Percentiles rank a stretch among this genome's conserved stretches.
These are phyloP conservation scores for Trametes sp. DNA, from an alignment of 1,284 basidiomycete species.

Conservation along the genomic window DNA sequence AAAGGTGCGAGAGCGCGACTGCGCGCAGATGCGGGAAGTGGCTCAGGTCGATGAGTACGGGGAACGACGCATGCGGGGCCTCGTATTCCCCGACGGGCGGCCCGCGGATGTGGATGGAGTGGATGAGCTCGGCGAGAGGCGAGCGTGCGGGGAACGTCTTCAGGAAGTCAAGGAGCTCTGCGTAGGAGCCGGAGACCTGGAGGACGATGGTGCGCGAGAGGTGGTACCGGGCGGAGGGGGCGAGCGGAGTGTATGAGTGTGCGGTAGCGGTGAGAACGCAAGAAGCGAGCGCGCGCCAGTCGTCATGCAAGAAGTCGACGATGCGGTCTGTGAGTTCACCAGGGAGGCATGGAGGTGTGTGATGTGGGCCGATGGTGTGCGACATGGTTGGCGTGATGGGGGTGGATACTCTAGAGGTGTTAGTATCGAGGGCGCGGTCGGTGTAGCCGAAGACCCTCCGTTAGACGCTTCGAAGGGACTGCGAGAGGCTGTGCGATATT, in stretches of 20 bases:
- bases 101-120: slow-evolving; percentile 1
- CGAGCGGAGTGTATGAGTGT: background rate
- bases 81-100: background rate
- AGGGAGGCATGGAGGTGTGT: background rate
- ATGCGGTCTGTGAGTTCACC: slow-evolving; percentile 15
- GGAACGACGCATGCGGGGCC: background rate
- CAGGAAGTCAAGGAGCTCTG: slow-evolving; percentile 6
- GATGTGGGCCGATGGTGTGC: background rate
- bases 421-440: too few relatives aligned
- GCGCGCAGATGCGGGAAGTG: slow-evolving; percentile 1
- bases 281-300: slow-evolving; percentile 13
- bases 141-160: background rate
- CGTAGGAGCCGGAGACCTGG: background rate
- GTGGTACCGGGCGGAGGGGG: slow-evolving; percentile 1
- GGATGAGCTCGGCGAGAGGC: background rate
- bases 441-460: too few relatives aligned
- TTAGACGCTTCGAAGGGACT: too few relatives aligned
- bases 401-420: too few relatives aligned
- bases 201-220: background rate
- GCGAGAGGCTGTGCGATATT: too few relatives aligned
- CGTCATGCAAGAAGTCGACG: slow-evolving; percentile 17
- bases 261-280: background rate
- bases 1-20: slow-evolving; percentile 7
- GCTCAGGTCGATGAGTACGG: slow-evolving; percentile 3
- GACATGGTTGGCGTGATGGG: background rate